Base-by-base conservation (phyloP, 768 basidiomycete species). In the Agaricus subrufescens region DNA sequence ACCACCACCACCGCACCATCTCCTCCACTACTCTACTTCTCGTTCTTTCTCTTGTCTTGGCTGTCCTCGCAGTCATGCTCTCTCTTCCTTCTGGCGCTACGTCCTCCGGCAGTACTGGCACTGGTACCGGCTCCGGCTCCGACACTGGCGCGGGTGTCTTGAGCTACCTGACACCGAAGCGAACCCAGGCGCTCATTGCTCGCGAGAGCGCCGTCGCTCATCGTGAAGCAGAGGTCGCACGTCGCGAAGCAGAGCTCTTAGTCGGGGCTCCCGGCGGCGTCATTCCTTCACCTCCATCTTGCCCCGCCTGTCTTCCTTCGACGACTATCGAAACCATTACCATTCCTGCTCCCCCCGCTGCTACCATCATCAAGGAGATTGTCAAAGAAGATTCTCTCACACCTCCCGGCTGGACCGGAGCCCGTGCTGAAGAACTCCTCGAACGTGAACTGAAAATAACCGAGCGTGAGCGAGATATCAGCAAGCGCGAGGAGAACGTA, bases 51-150 rank as follows among this genome's bases (percentile, higher is more conserved):
- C 84, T 94, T 34, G 83, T 94, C 48, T 77, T 94, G 27, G 91
- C 91, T 37, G 90, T 92, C 25, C 79, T 94, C n/a, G 91, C 91
- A 4, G 85, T 94, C 64, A 92, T 94, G 90, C 83, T 94, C 26
- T 91, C 91, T 2, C 78, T 94, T 4, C 91, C 91, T 1, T 83
- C 85, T 0, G 69, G 73, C 25, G 68, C 74, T 0, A 74, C 75
- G 1, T 66, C 79, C 12, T 65, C 73, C 11, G 54, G 77, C 3
- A 73, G 76, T 9, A 50, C 19, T 19, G 19, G 19, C 19, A 19
- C 19, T 19, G 19, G 19, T 19, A 19, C 19, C 19, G 19, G 19
- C 19, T 19, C 19, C 19, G 19, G 19, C 40, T 31, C 48, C 2
- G 55, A 56, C 19, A 43, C 48, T 5, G 48, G 55, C 19, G 44